phyloP scores from a whole-genome alignment of 345 rosid species.

The Melastoma malabathricum region DNA sequence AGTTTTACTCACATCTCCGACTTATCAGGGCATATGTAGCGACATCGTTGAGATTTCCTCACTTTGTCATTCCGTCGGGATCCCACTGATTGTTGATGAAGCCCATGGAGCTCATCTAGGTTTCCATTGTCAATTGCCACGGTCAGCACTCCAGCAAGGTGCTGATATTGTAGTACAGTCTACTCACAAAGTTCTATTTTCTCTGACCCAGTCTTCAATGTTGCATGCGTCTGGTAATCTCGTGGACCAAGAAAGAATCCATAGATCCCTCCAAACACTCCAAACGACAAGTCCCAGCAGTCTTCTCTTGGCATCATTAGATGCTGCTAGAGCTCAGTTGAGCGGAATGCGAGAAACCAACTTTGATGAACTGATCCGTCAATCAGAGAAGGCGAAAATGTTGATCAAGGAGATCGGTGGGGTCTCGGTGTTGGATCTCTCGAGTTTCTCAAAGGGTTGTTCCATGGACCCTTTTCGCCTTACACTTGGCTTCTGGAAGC shows the following conservation, averaged over 20 bases:
- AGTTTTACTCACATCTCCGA: constrained; percentile 50
- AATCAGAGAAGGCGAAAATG: constrained; percentile 21
- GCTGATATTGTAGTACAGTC: constrained; percentile 33
- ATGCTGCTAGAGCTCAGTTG: constrained; percentile 52
- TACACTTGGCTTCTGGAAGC: constrained; percentile 29
- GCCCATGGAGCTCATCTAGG: constrained; percentile 55
- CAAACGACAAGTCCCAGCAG: constrained; percentile 47
- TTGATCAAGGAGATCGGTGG: constrained; percentile 20
- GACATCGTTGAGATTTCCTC: constrained; percentile 28
- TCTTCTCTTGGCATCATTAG: constrained; percentile 48
- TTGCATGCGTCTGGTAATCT: constrained; percentile 38
- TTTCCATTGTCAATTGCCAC: constrained; percentile 26
- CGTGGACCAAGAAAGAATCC: constrained; percentile 30
- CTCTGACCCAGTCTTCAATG: constrained; percentile 59
- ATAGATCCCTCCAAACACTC: constrained; percentile 39
- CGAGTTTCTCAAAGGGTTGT: constrained; percentile 16
- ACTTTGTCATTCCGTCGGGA: constrained; percentile 30
- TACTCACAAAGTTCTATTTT: constrained; percentile 32
- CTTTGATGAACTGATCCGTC: constrained; percentile 23
- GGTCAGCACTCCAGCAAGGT: constrained; percentile 32
- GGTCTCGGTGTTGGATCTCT: constrained; percentile 18
- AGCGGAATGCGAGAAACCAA: constrained; percentile 24
- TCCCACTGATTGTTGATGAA: constrained; percentile 47
- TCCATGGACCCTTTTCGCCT: constrained; percentile 40
- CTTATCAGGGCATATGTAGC: constrained; percentile 57